phyloP scores from a whole-genome alignment of 495 filamentous ascomycete genomes.

The Podospora conica region DNA sequence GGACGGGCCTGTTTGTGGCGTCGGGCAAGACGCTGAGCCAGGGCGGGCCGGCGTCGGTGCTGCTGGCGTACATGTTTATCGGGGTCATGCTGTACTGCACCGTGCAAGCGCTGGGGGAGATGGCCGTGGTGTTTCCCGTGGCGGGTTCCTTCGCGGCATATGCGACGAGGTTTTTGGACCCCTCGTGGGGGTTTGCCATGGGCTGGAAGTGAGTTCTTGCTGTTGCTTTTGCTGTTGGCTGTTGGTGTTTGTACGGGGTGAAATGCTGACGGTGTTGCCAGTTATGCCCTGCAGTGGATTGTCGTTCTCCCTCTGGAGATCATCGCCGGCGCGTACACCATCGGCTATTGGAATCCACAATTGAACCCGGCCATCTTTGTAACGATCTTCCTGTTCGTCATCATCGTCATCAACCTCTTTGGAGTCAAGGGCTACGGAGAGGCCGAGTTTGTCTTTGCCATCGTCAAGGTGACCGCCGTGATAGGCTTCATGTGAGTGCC shows the following conservation, averaged over 20 bases:
- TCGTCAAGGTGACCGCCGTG: constrained; percentile 80
- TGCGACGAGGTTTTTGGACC: constrained; percentile 87
- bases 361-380: constrained; percentile 76
- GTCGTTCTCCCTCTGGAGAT: constrained; percentile 85
- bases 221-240: background rate
- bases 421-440: constrained; percentile 87
- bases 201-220: constrained; percentile 68
- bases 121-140: constrained; percentile 87
- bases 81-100: constrained; percentile 89
- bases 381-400: constrained; percentile 67
- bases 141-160: constrained; percentile 90
- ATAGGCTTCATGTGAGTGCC: constrained; percentile 75
- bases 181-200: constrained; percentile 97
- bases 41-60: constrained; percentile 79
- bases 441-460: constrained; percentile 82
- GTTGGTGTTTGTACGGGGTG: background rate
- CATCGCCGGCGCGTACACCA: constrained; percentile 82
- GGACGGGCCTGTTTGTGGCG: constrained; percentile 87
- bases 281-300: constrained; percentile 92
- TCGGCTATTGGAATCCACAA: constrained; percentile 70
- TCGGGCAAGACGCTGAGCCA: constrained; percentile 69
- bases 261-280: constrained; percentile 19
- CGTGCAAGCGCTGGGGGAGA: constrained; percentile 85
- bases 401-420: constrained; percentile 77
- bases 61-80: constrained; percentile 76